These are phyloP conservation scores for Acanthamoeba triangularis DNA, from an alignment of 208 protist genomes.

Conservation along the genomic window DNA sequence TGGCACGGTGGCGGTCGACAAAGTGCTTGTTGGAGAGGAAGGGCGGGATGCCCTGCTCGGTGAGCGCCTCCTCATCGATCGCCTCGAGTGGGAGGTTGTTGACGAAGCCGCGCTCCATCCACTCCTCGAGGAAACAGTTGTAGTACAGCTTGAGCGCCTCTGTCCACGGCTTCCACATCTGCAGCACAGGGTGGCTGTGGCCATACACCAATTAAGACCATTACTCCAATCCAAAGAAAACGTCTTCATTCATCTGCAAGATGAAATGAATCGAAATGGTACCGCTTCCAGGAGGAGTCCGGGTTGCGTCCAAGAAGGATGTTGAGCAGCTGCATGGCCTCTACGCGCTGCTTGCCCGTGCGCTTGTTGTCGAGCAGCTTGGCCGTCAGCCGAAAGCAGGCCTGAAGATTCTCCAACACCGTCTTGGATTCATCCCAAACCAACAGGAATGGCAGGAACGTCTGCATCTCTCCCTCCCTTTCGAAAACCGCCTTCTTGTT, in stretches of 20 bases:
- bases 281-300: constrained; percentile 42
- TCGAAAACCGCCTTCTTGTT: not conserved
- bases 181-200: constrained; percentile 7
- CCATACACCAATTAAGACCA: not conserved
- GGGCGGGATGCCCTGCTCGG: constrained; percentile 29
- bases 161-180: not conserved
- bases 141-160: constrained; percentile 69
- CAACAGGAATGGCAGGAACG: constrained; percentile 23
- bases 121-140: constrained; percentile 64
- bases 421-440: constrained; percentile 42
- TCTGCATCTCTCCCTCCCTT: not conserved
- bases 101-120: constrained; percentile 32
- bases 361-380: constrained; percentile 58
- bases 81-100: constrained; percentile 44
- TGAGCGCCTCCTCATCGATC: constrained; percentile 11
- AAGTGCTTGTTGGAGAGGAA: constrained; percentile 52
- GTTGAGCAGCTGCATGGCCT: constrained; percentile 52
- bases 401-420: not conserved
- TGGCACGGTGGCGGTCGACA: constrained; percentile 20
- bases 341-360: constrained; percentile 54
- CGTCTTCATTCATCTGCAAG: not conserved
- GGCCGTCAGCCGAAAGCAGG: constrained; percentile 26
- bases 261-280: not conserved
- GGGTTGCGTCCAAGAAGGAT: constrained; percentile 5
- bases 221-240: not conserved